Base-by-base conservation (phyloP, 108 stramenopile species). In the Craspedostauros australis region DNA sequence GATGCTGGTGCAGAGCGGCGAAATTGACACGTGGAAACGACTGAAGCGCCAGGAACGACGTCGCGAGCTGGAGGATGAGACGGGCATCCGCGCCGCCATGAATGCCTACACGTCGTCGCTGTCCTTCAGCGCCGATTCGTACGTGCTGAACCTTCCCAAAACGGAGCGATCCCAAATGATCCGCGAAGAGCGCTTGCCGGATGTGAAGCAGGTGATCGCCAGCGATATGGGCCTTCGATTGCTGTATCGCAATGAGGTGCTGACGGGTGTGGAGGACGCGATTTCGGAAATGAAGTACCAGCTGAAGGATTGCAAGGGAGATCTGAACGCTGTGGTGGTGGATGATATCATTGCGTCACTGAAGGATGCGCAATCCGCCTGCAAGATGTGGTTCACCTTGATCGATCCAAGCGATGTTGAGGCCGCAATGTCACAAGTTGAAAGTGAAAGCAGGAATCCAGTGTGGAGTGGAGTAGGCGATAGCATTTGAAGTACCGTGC, bases 351-450 rank as follows among this genome's bases (percentile, higher is more conserved):
- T 56, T 8, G 45, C 56, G 19, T 72, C 55, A 48, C 52, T 83
- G 27, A 34, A 46, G 23, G 53, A 55, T 20, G 79, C 81, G 1
- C 56, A 76, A 50, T 40, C 24, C 28, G 60, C 76, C 0, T 61
- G 67, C n/a, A 64, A 78, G 29, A 45, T 54, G 14, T 87, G 86
- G 86, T 83, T 87, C 56, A 49, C 49, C 16, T 80, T 87, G 42
- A 72, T 87, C 34, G 66, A 72, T 0, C 67, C 67, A 28, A 36
- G 52, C 26, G 86, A 84, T 56, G 41, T 89, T 12, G 53, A 60
- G 46, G 56, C 39, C 39, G 79, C 82, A 8, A 19, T 76, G 60
- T n/a, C n/a, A n/a, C n/a, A n/a, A n/a, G n/a, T n/a, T n/a, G n/a
- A n/a, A n/a, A n/a, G n/a, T n/a, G n/a, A n/a, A n/a, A n/a, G n/a